phyloP scores from a whole-genome alignment of 768 basidiomycete species.

The Kondoa subrosea region DNA sequence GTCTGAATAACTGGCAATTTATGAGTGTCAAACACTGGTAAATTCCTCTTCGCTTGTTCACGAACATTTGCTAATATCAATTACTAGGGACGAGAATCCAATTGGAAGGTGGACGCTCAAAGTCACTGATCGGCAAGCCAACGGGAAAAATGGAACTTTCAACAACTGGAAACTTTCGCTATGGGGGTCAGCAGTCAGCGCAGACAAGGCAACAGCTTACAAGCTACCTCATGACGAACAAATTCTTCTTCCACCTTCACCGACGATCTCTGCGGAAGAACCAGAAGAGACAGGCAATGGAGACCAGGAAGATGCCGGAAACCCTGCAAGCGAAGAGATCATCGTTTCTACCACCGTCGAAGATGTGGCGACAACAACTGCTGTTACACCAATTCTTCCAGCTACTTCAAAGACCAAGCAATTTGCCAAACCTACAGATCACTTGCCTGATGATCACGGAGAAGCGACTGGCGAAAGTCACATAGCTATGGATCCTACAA shows the following conservation, averaged over 20 bases:
- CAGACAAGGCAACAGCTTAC: slow-evolving; percentile 41
- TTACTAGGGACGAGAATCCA: slow-evolving; percentile 71
- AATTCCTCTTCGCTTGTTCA: slow-evolving; percentile 29
- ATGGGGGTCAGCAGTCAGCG: slow-evolving; percentile 74
- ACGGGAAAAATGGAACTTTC: slow-evolving; percentile 48
- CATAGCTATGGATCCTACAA: slow-evolving; percentile 37
- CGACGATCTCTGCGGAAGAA: slow-evolving; percentile 11
- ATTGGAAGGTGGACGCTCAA: slow-evolving; percentile 75
- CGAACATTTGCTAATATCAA: background rate
- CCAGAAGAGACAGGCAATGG: background rate
- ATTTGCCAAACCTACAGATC: slow-evolving; percentile 66
- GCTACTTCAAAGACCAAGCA: slow-evolving; percentile 39
- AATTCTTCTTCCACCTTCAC: slow-evolving; percentile 14
- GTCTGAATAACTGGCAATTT: slow-evolving; percentile 92
- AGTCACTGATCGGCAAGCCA: slow-evolving; percentile 52
- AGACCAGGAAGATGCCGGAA: background rate
- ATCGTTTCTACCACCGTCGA: slow-evolving; percentile 4
- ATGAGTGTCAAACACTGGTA: slow-evolving; percentile 98
- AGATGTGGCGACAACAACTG: slow-evolving; percentile 2
- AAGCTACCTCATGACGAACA: slow-evolving; percentile 19
- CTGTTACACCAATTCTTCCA: background rate
- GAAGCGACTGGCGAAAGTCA: slow-evolving; percentile 58
- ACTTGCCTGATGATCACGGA: slow-evolving; percentile 74
- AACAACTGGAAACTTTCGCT: slow-evolving; percentile 81
- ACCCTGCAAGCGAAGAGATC: background rate